These are phyloP conservation scores for Psidium friedrichsthalianum DNA, from an alignment of 345 rosid genomes.

Conservation along the genomic window DNA sequence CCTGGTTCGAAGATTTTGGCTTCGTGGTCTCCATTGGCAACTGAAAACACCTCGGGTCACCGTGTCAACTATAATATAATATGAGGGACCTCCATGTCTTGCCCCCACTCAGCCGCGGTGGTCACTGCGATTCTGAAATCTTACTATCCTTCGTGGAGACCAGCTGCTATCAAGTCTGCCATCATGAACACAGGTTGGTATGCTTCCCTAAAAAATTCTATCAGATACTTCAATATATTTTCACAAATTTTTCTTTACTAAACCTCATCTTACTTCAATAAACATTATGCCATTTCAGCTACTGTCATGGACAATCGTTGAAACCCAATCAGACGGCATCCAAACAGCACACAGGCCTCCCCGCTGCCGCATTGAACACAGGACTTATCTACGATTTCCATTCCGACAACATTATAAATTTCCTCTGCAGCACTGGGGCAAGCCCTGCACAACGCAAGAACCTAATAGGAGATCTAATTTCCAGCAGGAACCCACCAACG, in stretches of 20 bases:
- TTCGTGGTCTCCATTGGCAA: conserved; percentile 37
- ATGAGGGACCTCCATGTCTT: conserved; percentile 44
- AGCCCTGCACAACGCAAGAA: conserved; percentile 27
- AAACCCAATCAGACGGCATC: conserved; percentile 18
- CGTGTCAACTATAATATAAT: conserved; percentile 24
- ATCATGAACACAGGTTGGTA: conserved; percentile 46
- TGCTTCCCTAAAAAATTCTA: neutral
- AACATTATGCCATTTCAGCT: conserved; percentile 8
- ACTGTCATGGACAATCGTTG: conserved; percentile 19
- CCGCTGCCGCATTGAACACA: conserved; percentile 22
- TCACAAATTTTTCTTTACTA: neutral
- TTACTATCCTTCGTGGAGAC: conserved; percentile 31
- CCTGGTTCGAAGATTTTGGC: conserved; percentile 44
- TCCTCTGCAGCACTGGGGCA: conserved; percentile 42
- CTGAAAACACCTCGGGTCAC: conserved; percentile 3
- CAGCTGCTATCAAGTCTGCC: conserved; percentile 45
- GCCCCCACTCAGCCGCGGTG: conserved; percentile 42
- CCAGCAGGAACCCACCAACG: conserved; percentile 13
- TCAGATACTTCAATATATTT: neutral
- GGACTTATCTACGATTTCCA: conserved; percentile 33
- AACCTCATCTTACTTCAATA: neutral
- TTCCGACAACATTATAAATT: conserved; percentile 15
- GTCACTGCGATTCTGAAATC: conserved; percentile 35
- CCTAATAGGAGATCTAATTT: conserved; percentile 23
- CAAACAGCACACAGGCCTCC: conserved; percentile 23